Evolutionary conservation across 495 filamentous ascomycete genomes (phyloP).

Genomic region (Clavariopsis aquatica): DNA sequence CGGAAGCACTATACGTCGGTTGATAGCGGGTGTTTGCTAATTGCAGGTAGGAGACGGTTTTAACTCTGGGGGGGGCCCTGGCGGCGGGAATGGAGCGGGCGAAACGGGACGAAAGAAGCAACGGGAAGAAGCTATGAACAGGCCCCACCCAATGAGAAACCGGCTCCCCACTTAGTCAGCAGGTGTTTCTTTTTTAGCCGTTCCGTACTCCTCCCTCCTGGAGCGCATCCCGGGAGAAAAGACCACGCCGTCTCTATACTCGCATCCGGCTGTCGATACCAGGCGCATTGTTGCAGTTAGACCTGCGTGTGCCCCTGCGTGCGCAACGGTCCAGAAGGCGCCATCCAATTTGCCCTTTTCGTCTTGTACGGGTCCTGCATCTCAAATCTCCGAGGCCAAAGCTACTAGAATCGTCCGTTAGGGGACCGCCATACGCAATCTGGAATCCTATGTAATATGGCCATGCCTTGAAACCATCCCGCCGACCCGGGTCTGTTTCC

Average conservation of each 20-base stretch:
- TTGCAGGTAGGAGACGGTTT: neutral
- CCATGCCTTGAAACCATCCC: slow-evolving; percentile 1
- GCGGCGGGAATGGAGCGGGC: neutral
- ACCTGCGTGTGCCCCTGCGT: neutral
- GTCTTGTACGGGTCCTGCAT: neutral
- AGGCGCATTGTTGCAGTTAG: neutral
- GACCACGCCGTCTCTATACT: neutral
- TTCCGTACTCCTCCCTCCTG: neutral
- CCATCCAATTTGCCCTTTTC: slow-evolving; percentile 13
- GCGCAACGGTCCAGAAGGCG: slow-evolving; percentile 5
- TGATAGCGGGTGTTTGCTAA: neutral
- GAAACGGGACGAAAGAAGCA: neutral
- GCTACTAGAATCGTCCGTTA: neutral
- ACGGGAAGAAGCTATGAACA: neutral
- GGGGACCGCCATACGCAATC: neutral
- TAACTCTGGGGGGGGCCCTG: neutral
- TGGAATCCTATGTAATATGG: neutral
- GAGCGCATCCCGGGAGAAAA: neutral
- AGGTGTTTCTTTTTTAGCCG: neutral
- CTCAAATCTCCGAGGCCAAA: neutral
- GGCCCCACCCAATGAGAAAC: neutral
- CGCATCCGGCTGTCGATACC: neutral
- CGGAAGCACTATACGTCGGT: neutral
- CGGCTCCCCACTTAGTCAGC: neutral
- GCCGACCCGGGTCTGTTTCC: slow-evolving; percentile 1